phyloP scores from a whole-genome alignment of 441 rosid genomes.

The Eutrema salsugineum region DNA sequence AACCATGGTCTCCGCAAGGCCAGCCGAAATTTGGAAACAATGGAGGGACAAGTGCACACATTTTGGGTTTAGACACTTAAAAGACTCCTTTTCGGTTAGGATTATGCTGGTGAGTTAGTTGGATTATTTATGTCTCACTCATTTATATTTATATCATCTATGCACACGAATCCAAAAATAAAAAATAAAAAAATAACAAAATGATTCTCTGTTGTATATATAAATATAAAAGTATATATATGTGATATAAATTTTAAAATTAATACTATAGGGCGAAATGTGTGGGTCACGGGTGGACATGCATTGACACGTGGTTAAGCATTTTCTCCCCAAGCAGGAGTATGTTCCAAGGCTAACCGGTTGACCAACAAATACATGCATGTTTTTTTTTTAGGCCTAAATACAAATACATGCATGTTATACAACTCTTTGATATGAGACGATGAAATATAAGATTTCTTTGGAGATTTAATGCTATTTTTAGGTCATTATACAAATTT shows the following conservation, averaged over 20 bases:
- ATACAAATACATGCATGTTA: too few relatives aligned
- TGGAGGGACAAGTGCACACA: slow-evolving; percentile 33
- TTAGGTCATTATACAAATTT: not conserved
- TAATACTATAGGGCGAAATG: not conserved
- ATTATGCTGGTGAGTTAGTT: slow-evolving; percentile 23
- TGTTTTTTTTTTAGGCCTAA: not conserved
- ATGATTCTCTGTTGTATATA: not conserved
- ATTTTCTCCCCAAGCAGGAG: slow-evolving; percentile 11
- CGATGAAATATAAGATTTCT: not conserved
- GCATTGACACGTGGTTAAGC: slow-evolving; percentile 26
- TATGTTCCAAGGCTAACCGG: slow-evolving; percentile 7
- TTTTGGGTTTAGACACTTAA: slow-evolving; percentile 2
- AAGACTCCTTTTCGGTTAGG: slow-evolving; percentile 14
- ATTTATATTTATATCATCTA: not conserved
- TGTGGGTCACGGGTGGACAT: slow-evolving; percentile 8
- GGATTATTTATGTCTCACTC: slow-evolving; percentile 4
- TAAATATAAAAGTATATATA: not conserved
- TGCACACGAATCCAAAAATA: not conserved
- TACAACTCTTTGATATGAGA: not conserved
- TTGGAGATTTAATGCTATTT: not conserved
- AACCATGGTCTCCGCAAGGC: slow-evolving; percentile 14
- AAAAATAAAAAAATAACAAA: not conserved
- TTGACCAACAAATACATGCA: slow-evolving; percentile 2
- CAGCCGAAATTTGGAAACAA: slow-evolving; percentile 11
- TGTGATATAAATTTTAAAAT: not conserved